Evolutionary conservation across 352 stramenopile genomes (phyloP).

Genomic region (Globisporangium cylindrosporum): DNA sequence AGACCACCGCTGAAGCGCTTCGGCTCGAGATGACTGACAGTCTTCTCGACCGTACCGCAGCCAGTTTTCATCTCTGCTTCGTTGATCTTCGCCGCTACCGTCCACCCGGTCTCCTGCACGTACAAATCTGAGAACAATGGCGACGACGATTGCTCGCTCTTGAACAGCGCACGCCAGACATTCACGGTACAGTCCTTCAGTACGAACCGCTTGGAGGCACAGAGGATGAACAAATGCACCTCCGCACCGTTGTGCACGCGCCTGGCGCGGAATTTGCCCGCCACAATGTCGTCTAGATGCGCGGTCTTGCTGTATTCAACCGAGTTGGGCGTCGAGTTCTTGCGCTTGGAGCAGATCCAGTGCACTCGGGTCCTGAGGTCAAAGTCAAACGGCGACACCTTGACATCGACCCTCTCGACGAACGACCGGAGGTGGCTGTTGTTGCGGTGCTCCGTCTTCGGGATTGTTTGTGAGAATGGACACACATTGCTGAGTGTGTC

Average conservation of each 20-base stretch:
- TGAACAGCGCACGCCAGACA: not conserved
- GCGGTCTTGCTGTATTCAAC: not conserved
- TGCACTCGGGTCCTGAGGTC: not conserved
- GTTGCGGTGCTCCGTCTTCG: not conserved
- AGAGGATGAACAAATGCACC: not conserved
- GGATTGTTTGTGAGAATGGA: not conserved
- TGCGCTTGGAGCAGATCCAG: constrained; percentile 5
- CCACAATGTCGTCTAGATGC: not conserved
- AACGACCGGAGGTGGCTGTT: not conserved
- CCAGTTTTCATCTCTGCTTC: not conserved
- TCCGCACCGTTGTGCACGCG: not conserved
- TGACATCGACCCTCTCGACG: constrained; percentile 2
- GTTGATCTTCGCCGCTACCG: not conserved
- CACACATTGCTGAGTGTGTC: not conserved
- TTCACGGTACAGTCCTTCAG: not conserved
- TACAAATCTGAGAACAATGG: not conserved
- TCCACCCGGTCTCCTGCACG: constrained; percentile 1
- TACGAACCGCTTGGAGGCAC: not conserved
- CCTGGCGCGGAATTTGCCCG: not conserved
- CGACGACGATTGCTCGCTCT: not conserved
- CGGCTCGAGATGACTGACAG: not conserved
- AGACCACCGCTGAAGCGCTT: not conserved
- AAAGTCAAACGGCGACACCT: constrained; percentile 2
- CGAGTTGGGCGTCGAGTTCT: not conserved
- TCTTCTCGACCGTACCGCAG: not conserved